These are phyloP conservation scores for Angomonas deanei DNA, from an alignment of 208 protist species.

Conservation along the genomic window DNA sequence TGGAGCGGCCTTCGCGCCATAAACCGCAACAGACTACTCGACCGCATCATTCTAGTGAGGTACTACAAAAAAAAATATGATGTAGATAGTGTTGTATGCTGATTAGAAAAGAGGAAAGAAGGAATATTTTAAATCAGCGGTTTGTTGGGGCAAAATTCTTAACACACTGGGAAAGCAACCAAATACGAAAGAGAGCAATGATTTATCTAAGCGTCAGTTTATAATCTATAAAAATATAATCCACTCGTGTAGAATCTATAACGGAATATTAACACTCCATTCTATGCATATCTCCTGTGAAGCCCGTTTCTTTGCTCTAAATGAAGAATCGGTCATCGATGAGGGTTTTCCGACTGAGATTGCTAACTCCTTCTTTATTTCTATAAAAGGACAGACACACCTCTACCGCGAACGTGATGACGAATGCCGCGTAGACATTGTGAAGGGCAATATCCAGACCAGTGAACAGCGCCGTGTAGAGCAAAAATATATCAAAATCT, in stretches of 20 bases:
- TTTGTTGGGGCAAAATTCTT: no score
- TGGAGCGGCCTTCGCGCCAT: no score
- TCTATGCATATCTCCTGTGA: no score
- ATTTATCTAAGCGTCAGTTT: neutral
- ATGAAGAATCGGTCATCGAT: constrained; percentile 81
- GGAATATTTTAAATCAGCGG: no score
- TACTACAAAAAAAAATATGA: constrained; percentile 3
- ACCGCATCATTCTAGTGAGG: no score
- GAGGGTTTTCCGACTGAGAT: constrained; percentile 74
- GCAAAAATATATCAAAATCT: constrained; percentile 69
- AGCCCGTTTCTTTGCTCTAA: constrained; percentile 9
- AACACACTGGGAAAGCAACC: no score
- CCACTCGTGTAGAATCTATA: neutral
- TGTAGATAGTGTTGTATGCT: neutral
- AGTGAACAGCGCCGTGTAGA: constrained; percentile 66
- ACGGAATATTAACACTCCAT: neutral
- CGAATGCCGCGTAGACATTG: constrained; percentile 57
- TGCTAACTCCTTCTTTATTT: constrained; percentile 43
- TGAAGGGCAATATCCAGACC: constrained; percentile 54
- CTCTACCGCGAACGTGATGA: constrained; percentile 59
- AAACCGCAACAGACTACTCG: no score
- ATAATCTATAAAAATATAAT: neutral
- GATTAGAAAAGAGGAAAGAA: neutral
- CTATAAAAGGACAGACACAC: constrained; percentile 51
- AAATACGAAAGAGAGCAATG: no score